Base-by-base conservation (phyloP, 2,329 filamentous ascomycete genomes). In the Penicillium fuscoglaucum region DNA sequence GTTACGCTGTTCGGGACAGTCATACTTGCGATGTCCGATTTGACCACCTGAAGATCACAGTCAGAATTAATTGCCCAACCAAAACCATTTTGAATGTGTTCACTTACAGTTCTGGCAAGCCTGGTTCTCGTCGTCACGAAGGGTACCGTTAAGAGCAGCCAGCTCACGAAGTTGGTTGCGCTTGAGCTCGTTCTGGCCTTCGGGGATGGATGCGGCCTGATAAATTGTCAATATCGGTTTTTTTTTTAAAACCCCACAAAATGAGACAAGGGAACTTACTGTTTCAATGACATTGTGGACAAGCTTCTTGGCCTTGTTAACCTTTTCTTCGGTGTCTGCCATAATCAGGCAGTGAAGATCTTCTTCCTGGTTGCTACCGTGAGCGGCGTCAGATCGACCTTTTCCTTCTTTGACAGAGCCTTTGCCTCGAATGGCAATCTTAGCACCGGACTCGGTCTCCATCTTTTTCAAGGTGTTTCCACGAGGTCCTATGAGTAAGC, bases 401-500 rank as follows among this genome's bases (percentile, higher is more conserved):
- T 99, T 99, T 82, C 95, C 95, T 85, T 99, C 95, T 80, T 99
- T 99, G 76, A 99, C 95, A 71, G 95, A 99, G 76, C 95, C 95
- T 81, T 99, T 99, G 82, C 95, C 95, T 79, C 95, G 93, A 75
- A 99, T 99, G 68, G 95, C 95, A 82, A 99, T 99, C 80, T 99
- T 99, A 76, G 95, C 95, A 64, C 89, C 89, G 57, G 95, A 99
- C 80, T 99, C 93, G 73, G 89, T 87, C 78, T 99, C 95, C 95
- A 99, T 99, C 79, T 97, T 99, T 83, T 99, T 99, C 75, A 99
- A 82, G 68, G 95, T 99, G 78, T 99, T 99, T 80, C 95, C 95
- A 93, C 95, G 95, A 80, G 95, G 95, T 80, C 95, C 95, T 87
- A 99, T 99, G 79, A 99, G 92, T 86, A 99, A 88, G 80, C 95